A percentile compares a stretch with the other conserved stretches of the same genome.
phyloP scores from a whole-genome alignment of 2,329 filamentous ascomycete genomes.

The Acephala macrosclerotiorum region DNA sequence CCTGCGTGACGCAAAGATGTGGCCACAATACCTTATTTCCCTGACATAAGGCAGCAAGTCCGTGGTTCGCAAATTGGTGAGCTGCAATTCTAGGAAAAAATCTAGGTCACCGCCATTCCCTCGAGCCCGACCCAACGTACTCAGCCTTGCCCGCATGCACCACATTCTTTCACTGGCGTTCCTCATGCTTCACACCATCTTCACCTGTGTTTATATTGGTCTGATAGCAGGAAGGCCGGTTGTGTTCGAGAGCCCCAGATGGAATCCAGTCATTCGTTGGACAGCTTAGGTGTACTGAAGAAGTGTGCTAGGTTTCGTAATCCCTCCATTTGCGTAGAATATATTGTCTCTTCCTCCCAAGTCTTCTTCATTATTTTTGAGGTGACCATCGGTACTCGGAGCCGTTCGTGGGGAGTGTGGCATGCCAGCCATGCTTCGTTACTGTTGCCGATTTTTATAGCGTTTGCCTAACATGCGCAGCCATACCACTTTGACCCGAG shows the following conservation, averaged over 20 bases:
- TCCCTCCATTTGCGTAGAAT: neutral
- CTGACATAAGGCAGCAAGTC: neutral
- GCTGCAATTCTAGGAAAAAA: neutral
- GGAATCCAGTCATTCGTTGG: neutral
- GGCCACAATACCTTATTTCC: neutral
- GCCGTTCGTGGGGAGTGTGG: neutral
- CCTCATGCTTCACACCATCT: neutral
- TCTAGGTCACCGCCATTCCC: slow-evolving; percentile 10
- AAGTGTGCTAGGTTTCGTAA: neutral
- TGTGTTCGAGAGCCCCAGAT: neutral
- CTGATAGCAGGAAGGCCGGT: neutral
- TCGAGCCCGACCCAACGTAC: no score
- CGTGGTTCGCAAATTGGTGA: slow-evolving; percentile 10
- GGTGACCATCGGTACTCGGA: neutral
- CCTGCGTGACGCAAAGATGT: neutral
- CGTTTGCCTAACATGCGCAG: neutral
- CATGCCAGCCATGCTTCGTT: neutral
- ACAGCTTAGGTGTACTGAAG: neutral
- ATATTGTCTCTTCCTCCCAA: neutral
- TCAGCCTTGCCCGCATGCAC: slow-evolving; percentile 1
- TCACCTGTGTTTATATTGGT: neutral
- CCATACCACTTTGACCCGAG: neutral
- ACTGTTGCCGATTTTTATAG: neutral
- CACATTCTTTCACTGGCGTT: neutral
- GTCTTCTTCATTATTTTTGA: neutral